phyloP scores from a whole-genome alignment of 2,329 filamentous ascomycete species.

The Colletotrichum godetiae region DNA sequence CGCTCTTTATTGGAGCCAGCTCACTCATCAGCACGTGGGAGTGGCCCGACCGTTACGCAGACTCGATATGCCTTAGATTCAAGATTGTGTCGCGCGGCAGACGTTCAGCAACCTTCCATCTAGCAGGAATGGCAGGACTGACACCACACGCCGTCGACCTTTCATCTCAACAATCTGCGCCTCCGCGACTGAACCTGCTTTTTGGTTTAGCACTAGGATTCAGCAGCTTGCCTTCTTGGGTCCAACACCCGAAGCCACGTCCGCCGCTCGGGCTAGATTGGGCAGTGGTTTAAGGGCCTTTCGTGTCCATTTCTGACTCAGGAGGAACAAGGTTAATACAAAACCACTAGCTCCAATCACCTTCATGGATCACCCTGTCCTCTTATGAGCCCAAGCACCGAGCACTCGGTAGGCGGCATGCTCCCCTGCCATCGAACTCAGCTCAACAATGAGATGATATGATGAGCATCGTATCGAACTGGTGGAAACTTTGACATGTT shows the following conservation, averaged over 20 bases:
- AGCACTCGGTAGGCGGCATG: neutral
- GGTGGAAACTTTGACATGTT: neutral
- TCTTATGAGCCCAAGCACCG: slow-evolving; percentile 4
- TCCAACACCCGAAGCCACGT: slow-evolving; percentile 2
- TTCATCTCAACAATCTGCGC: slow-evolving; percentile 16
- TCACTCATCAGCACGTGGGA: neutral
- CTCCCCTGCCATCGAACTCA: neutral
- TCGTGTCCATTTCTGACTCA: slow-evolving; percentile 22
- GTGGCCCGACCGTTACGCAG: neutral
- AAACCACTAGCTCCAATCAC: slow-evolving; percentile 24
- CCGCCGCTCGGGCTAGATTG: slow-evolving; percentile 18
- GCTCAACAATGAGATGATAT: slow-evolving; percentile 10
- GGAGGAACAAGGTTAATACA: slow-evolving; percentile 9
- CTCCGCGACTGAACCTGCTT: slow-evolving; percentile 3
- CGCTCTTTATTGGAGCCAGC: neutral
- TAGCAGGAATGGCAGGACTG: slow-evolving; percentile 4
- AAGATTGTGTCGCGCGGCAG: neutral
- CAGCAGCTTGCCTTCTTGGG: slow-evolving; percentile 14
- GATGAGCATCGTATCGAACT: neutral
- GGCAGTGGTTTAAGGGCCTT: neutral
- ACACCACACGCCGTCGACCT: slow-evolving; percentile 3
- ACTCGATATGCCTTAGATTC: neutral
- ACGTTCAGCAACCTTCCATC: slow-evolving; percentile 25
- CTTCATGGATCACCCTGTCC: slow-evolving; percentile 14
- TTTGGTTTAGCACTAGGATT: neutral